These are phyloP conservation scores for Pueraria montana DNA, from an alignment of 306 rosid genomes.

Conservation along the genomic window DNA sequence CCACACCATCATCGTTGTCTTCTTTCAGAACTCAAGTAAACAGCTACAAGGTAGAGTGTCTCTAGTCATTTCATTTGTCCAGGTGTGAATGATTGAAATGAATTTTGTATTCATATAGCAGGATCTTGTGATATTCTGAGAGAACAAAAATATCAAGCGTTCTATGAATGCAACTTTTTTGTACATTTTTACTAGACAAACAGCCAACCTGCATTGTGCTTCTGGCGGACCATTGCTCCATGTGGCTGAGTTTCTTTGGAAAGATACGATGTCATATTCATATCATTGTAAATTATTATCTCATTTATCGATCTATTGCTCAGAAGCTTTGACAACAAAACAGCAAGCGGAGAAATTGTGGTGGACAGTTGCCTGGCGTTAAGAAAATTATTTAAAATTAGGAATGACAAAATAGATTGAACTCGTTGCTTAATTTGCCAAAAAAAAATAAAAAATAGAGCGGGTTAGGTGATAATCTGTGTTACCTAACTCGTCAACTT, in stretches of 20 bases:
- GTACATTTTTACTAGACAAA: not conserved
- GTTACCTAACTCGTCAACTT: too few species aligned
- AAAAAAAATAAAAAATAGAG: too few species aligned
- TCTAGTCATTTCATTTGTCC: conserved; percentile 36
- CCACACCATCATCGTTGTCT: conserved; percentile 13
- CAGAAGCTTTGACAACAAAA: not conserved
- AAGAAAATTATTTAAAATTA: not conserved
- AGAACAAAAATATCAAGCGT: conserved; percentile 41
- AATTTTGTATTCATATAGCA: conserved; percentile 33
- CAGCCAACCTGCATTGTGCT: conserved; percentile 30
- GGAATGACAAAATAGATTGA: too few species aligned
- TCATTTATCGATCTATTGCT: not conserved
- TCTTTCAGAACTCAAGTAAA: conserved; percentile 14
- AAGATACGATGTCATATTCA: conserved; percentile 26
- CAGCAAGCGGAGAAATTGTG: not conserved
- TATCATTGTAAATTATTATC: conserved; percentile 1
- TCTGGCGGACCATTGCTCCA: conserved; percentile 37
- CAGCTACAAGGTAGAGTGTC: not conserved
- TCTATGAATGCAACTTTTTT: conserved; percentile 35
- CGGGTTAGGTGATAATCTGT: too few species aligned
- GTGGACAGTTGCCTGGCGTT: not conserved
- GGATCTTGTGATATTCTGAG: conserved; percentile 35
- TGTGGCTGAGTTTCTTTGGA: conserved; percentile 48
- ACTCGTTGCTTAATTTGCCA: too few species aligned
- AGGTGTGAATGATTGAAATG: conserved; percentile 44